A percentile compares a stretch with the other conserved stretches of the same genome.
phyloP scores from a whole-genome alignment of 1,284 basidiomycete genomes.

The Ceratorhiza oryzae-sativae region DNA sequence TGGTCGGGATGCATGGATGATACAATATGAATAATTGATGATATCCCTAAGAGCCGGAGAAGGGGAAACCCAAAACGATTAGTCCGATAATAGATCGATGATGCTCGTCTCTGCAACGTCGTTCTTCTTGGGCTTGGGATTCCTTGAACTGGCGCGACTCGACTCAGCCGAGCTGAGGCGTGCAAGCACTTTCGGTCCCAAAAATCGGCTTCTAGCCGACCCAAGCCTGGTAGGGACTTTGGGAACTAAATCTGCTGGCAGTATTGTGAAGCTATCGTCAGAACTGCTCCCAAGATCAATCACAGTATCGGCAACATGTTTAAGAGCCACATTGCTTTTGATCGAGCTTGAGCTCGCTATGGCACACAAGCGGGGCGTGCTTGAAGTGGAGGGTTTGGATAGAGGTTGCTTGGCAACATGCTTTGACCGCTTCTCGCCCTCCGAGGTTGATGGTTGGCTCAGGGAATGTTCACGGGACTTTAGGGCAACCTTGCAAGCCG shows the following conservation, averaged over 20 bases:
- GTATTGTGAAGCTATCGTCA: conserved; percentile 18
- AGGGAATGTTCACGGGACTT: conserved; percentile 15
- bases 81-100: conserved; percentile 35
- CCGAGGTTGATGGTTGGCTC: conserved; percentile 13
- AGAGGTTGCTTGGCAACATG: neutral
- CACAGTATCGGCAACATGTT: neutral
- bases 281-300: conserved; percentile 29
- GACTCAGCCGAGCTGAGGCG: neutral
- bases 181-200: neutral
- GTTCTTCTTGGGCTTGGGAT: neutral
- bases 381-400: neutral
- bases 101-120: conserved; percentile 18
- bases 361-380: neutral
- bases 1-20: too few relatives aligned
- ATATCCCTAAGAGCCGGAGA: neutral
- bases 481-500: neutral
- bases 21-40: conserved; percentile 10
- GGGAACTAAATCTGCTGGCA: neutral
- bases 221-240: neutral
- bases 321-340: neutral
- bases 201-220: neutral
- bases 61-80: neutral
- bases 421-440: neutral
- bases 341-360: neutral
- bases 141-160: neutral